A percentile compares a stretch with the other conserved stretches of the same genome.
Conservation (phyloP, 75 land plant species). For the Pseudotsuga menziesii region DNA sequence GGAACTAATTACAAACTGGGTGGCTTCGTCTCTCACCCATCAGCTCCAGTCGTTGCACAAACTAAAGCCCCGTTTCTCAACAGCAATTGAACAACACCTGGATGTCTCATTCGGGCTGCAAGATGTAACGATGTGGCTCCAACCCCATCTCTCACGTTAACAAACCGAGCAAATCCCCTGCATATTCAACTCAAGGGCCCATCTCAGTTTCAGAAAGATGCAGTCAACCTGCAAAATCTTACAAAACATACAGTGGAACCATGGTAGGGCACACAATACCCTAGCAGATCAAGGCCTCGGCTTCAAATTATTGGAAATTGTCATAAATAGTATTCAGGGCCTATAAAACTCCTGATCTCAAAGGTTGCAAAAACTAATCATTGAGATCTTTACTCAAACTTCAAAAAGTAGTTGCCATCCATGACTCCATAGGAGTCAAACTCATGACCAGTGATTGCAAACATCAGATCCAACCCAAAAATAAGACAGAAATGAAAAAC, state of each 20-base stretch:
- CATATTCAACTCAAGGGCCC: conserved; percentile 2
- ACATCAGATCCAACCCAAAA: not conserved
- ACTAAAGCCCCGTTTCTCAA: conserved; percentile 81
- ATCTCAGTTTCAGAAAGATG: not conserved
- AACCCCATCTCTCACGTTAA: conserved; percentile 76
- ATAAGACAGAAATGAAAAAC: no score
- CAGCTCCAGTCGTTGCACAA: conserved; percentile 70
- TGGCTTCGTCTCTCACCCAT: conserved; percentile 33
- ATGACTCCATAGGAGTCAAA: not conserved
- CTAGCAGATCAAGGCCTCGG: not conserved
- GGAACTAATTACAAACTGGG: not conserved
- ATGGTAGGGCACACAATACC: not conserved
- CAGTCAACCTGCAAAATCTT: not conserved
- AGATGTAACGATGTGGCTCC: conserved; percentile 88
- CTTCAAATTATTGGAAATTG: not conserved
- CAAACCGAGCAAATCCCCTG: conserved; percentile 85
- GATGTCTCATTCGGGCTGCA: conserved; percentile 58
- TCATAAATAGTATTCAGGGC: not conserved
- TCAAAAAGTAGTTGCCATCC: no score
- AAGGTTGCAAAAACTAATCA: not conserved
- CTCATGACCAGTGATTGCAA: not conserved
- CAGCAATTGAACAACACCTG: conserved; percentile 56
- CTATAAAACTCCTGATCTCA: no score
- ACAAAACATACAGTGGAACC: not conserved
- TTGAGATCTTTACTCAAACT: not conserved